Evolutionary conservation across 108 stramenopile species (phyloP), one percentile per base, ranked within the genome.

Genomic region (Asterionellopsis glacialis): DNA sequence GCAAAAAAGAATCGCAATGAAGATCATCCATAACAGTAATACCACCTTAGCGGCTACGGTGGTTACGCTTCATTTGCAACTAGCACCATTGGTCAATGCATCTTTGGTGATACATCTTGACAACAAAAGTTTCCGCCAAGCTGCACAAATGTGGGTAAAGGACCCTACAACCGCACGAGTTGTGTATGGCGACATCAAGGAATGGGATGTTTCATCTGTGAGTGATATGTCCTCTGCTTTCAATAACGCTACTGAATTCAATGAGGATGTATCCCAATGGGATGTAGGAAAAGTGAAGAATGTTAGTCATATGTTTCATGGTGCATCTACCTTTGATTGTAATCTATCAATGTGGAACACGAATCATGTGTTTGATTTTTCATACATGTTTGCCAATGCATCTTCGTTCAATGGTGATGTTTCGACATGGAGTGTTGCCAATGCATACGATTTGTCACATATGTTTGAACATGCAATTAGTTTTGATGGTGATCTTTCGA

Each of bases 201-300:
- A 25, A 9, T 67, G 65, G 65, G 58, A 67, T 59, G 41, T 44
- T 11, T 59, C 58, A 22, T 16, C 16, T 24, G 65, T 70, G 16
- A 70, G 27, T 16, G 39, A 56, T 41, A 56, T 62, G 52, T 12
- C 27, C 11, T 21, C 0, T 12, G 24, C 63, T 51, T 63, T 70
- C 69, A 5, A 40, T 9, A 14, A 42, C 44, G 51, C 61, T 7
- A 22, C 14, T 3, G 11, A 41, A 9, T 69, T 69, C 24, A 42
- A 61, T 49, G 51, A 60, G 11, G 68, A 69, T 49, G 16, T 69
- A 41, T 58, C 57, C 14, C 19, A 23, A 27, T 65, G 52, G 53
- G 16, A 54, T 50, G 33, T 59, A 25, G 39, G 22, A 4, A 43
- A 67, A 15, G 65, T 59, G 11, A 50, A 16, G 23, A n/a, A 19